Conservation (phyloP, 2,329 filamentous ascomycete genomes). For the Aureobasidium pullulans region DNA sequence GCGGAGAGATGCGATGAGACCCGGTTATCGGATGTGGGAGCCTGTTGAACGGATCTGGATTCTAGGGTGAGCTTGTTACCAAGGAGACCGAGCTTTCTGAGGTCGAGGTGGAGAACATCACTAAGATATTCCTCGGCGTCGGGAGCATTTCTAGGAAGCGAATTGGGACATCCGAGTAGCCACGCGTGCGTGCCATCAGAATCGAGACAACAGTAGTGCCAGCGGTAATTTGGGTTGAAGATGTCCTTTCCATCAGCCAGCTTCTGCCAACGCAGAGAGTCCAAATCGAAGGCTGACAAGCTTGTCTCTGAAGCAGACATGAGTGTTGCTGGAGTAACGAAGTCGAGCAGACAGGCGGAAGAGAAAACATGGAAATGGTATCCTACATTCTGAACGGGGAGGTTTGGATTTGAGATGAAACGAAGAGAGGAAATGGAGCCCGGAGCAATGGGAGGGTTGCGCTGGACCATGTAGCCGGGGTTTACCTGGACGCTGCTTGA, state of each 20-base stretch:
- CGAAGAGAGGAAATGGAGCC: constrained; percentile 84
- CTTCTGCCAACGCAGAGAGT: constrained; percentile 85
- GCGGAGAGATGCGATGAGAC: constrained; percentile 44
- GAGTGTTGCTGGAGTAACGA: constrained; percentile 85
- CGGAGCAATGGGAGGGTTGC: constrained; percentile 55
- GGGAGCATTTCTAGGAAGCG: constrained; percentile 57
- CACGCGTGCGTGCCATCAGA: constrained; percentile 93
- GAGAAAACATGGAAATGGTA: constrained; percentile 95
- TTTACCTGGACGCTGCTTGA: constrained; percentile 54
- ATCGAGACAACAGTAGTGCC: constrained; percentile 97
- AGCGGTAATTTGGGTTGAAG: constrained; percentile 84
- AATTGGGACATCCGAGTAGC: constrained; percentile 85
- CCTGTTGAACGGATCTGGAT: constrained; percentile 31
- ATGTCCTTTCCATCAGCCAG: constrained; percentile 90
- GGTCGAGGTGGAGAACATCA: constrained; percentile 88
- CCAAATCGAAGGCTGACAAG: constrained; percentile 79
- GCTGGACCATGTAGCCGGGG: constrained; percentile 35
- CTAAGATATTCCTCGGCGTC: constrained; percentile 86
- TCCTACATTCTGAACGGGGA: constrained; percentile 82
- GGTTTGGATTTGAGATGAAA: constrained; percentile 78
- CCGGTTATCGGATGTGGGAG: constrained; percentile 48
- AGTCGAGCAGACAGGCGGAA: constrained; percentile 85
- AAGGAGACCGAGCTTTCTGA: constrained; percentile 83
- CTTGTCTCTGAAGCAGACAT: constrained; percentile 84
- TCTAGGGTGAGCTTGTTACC: constrained; percentile 57